Conservation (phyloP, 2,329 filamentous ascomycete species). For the Fusarium globosum region DNA sequence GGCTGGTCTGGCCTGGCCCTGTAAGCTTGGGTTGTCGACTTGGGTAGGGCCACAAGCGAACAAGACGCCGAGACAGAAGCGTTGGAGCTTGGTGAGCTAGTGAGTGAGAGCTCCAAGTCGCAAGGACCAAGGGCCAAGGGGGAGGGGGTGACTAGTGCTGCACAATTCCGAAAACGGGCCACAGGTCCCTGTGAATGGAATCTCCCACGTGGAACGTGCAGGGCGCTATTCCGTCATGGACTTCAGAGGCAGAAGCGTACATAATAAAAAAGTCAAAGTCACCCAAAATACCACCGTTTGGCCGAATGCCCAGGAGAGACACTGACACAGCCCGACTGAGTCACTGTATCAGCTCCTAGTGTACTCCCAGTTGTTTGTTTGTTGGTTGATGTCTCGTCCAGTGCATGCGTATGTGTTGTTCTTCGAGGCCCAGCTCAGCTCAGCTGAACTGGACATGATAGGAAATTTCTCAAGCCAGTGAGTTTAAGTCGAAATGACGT, state of each 20-base stretch:
- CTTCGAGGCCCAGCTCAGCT: constrained; percentile 28
- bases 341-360: constrained; percentile 9
- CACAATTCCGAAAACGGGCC: constrained; percentile 43
- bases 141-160: constrained; percentile 41
- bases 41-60: constrained; percentile 34
- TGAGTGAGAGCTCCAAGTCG: not conserved
- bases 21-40: constrained; percentile 9
- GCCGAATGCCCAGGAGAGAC: constrained; percentile 25
- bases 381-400: constrained; percentile 1
- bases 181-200: constrained; percentile 35
- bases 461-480: constrained; percentile 22
- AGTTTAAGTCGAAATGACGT: constrained; percentile 27
- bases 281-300: constrained; percentile 38
- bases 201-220: constrained; percentile 50
- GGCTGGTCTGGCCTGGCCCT: not conserved
- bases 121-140: not conserved
- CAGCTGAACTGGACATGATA: not conserved
- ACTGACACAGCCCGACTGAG: constrained; percentile 19
- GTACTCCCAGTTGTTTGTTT: not conserved
- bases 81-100: constrained; percentile 7
- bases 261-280: constrained; percentile 35
- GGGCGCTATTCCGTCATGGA: constrained; percentile 42
- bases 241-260: constrained; percentile 11
- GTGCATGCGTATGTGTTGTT: constrained; percentile 11
- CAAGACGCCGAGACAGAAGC: constrained; percentile 3